Conservation (phyloP, 306 rosid genomes). For the Vigna mungo region DNA sequence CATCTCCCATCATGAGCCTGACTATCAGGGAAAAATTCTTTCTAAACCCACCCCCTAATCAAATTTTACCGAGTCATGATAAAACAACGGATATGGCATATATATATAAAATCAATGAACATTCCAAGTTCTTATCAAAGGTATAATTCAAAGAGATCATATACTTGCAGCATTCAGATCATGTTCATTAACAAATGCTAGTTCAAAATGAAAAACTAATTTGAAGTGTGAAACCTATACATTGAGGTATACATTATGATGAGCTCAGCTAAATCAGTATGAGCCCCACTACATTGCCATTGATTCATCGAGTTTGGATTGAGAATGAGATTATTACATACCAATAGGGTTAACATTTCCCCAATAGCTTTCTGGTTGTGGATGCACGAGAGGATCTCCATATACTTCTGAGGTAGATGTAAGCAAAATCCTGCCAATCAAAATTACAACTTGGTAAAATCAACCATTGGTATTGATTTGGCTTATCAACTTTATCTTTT, state of each 20-base stretch:
- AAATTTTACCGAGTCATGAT: background rate
- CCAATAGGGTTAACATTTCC: slow-evolving; percentile 98
- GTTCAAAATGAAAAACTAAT: slow-evolving; percentile 35
- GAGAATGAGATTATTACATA: slow-evolving; percentile 44
- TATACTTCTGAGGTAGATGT: slow-evolving; percentile 96
- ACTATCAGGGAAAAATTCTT: background rate
- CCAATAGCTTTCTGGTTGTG: slow-evolving; percentile 91
- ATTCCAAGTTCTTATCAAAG: background rate
- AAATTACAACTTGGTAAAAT: slow-evolving; percentile 35
- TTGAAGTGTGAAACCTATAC: slow-evolving; percentile 12
- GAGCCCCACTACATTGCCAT: slow-evolving; percentile 12
- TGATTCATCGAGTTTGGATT: slow-evolving; percentile 11
- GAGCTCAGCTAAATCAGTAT: background rate
- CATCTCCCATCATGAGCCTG: slow-evolving; percentile 1
- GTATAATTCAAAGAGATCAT: slow-evolving; percentile 19
- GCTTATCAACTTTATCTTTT: background rate
- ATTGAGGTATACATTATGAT: background rate
- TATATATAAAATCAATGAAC: background rate
- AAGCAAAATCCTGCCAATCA: slow-evolving; percentile 78
- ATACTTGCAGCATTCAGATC: slow-evolving; percentile 21
- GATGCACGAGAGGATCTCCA: slow-evolving; percentile 95
- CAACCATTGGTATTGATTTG: slow-evolving; percentile 25
- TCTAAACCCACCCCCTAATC: background rate
- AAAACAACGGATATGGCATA: background rate
- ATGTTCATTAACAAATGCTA: slow-evolving; percentile 16